Evolutionary conservation across 805 yeast species (phyloP).

Genomic region (Metschnikowia koreensis): DNA sequence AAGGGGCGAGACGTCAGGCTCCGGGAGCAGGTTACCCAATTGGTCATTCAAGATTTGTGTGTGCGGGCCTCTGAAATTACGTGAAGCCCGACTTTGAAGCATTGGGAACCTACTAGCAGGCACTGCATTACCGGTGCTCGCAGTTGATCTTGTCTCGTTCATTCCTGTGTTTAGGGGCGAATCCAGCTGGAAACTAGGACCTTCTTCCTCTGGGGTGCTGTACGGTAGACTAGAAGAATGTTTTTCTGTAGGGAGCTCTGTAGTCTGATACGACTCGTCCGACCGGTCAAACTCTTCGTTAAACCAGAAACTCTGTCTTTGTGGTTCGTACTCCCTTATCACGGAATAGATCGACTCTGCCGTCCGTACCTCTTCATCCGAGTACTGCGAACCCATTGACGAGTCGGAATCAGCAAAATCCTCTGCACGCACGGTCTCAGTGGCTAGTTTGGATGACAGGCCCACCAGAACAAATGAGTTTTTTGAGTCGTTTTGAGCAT

Average conservation of each 20-base stretch:
- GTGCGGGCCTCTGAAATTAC: neutral
- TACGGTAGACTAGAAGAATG: neutral
- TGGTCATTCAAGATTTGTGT: neutral
- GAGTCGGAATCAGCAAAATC: constrained; percentile 43
- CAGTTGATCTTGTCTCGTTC: no score
- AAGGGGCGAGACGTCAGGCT: constrained; percentile 4
- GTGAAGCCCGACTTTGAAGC: no score
- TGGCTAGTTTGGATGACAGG: neutral
- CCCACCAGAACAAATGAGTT: constrained; percentile 5
- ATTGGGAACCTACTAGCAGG: no score
- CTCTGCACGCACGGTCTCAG: constrained; percentile 20
- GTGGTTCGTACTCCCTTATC: constrained; percentile 27
- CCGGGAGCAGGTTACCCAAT: constrained; percentile 2
- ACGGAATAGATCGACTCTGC: constrained; percentile 33
- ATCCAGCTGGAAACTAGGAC: no score
- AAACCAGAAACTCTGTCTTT: constrained; percentile 11
- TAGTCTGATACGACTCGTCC: neutral
- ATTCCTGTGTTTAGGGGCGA: no score
- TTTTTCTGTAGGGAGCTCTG: neutral
- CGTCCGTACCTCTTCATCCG: constrained; percentile 16
- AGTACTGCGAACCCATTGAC: constrained; percentile 10
- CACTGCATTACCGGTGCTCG: no score
- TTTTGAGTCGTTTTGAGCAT: constrained; percentile 7
- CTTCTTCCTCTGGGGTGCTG: neutral
- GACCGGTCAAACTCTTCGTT: constrained; percentile 9